phyloP scores from a whole-genome alignment of 345 rosid species.

The Limnanthes douglasii region DNA sequence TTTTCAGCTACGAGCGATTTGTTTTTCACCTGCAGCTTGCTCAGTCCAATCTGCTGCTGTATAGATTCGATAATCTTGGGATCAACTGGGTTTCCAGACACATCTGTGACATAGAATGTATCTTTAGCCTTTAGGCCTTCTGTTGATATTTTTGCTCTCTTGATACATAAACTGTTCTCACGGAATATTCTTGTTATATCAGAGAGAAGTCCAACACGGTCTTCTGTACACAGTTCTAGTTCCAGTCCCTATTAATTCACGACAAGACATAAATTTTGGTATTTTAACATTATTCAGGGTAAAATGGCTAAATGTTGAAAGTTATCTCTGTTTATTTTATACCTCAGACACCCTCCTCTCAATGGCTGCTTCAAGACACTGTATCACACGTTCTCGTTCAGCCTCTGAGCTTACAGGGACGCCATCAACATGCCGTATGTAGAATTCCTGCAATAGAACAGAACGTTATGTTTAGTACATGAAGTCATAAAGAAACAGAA shows the following conservation, averaged over 20 bases:
- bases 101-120: conserved; percentile 39
- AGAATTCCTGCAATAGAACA: conserved; percentile 42
- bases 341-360: conserved; percentile 73
- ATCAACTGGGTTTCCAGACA: conserved; percentile 29
- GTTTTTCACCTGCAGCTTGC: conserved; percentile 20
- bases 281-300: too few species aligned
- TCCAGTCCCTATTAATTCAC: conserved; percentile 57
- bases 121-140: conserved; percentile 26
- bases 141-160: conserved; percentile 40
- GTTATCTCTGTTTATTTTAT: too few species aligned
- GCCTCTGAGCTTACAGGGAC: conserved; percentile 64
- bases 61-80: conserved; percentile 26
- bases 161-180: conserved; percentile 36
- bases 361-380: conserved; percentile 77
- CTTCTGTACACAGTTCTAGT: conserved; percentile 36
- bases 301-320: too few species aligned
- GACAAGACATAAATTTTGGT: too few species aligned
- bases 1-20: conserved; percentile 13
- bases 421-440: conserved; percentile 69
- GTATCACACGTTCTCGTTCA: conserved; percentile 52
- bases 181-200: conserved; percentile 44
- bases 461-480: background rate
- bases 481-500: background rate
- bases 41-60: conserved; percentile 22
- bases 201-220: conserved; percentile 39